Conservation (phyloP, 1,284 basidiomycete genomes). For the Mycosarcoma maydis region DNA sequence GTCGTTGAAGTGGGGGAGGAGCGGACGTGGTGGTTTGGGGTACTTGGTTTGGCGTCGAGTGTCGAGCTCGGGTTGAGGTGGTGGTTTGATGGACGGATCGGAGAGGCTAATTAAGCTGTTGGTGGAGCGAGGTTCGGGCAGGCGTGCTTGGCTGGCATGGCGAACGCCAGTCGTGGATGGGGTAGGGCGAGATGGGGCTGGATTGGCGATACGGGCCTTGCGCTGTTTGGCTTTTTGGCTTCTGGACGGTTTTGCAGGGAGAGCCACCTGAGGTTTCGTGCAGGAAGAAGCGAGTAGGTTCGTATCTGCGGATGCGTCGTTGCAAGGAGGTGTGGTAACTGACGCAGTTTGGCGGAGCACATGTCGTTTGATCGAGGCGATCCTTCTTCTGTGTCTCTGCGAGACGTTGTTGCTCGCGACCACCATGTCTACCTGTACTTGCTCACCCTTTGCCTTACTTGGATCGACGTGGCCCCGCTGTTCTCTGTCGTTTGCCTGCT, state of each 20-base stretch:
- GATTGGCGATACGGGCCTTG: background rate
- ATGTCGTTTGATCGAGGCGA: constrained; percentile 13
- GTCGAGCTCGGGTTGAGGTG: background rate
- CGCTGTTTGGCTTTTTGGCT: background rate
- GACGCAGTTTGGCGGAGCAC: constrained; percentile 4
- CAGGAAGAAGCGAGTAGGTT: too few species aligned
- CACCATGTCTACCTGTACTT: too few species aligned
- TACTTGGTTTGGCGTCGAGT: background rate
- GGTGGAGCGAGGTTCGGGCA: too few species aligned
- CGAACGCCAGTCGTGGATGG: too few species aligned
- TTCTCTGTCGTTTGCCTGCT: background rate
- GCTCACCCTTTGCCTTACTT: too few species aligned
- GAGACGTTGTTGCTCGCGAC: too few species aligned
- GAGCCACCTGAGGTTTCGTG: too few species aligned
- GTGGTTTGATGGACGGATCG: background rate
- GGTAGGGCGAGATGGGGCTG: background rate
- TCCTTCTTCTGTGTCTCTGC: constrained; percentile 25
- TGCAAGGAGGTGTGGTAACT: too few species aligned
- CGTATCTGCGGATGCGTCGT: too few species aligned
- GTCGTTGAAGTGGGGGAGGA: constrained; percentile 34
- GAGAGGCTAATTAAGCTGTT: too few species aligned
- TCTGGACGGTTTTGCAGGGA: background rate
- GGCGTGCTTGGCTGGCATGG: too few species aligned
- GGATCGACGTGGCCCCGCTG: too few species aligned
- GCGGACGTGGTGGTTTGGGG: constrained; percentile 2